A percentile compares a stretch with the other conserved stretches of the same genome.
Evolutionary conservation across 2,329 filamentous ascomycete species (phyloP).

Genomic region (Neonectria ditissima): DNA sequence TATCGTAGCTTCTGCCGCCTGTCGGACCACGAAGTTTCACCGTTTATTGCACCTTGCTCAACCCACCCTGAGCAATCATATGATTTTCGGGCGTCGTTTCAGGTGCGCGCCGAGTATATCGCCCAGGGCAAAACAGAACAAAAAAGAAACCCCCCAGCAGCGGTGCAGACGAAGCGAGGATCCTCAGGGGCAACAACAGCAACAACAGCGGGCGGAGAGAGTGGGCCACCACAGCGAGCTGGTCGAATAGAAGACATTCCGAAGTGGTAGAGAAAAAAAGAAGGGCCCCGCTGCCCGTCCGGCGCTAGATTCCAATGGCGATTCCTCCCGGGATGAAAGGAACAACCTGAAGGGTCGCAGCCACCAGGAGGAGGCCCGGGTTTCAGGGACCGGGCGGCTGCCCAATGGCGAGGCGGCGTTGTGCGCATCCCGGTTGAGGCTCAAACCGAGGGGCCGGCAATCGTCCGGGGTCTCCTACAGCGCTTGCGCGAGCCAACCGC

Average conservation of each 20-base stretch:
- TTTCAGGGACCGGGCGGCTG: slow-evolving; percentile 29
- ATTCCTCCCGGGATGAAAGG: slow-evolving; percentile 38
- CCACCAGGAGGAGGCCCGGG: slow-evolving; percentile 19
- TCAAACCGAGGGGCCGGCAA: slow-evolving; percentile 33
- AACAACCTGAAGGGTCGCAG: slow-evolving; percentile 18
- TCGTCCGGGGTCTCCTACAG: no score
- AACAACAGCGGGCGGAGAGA: no score
- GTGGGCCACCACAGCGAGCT: no score
- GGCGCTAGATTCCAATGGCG: slow-evolving; percentile 33
- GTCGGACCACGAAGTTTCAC: slow-evolving; percentile 17
- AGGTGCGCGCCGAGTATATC: slow-evolving; percentile 10
- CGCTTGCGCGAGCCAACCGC: background rate
- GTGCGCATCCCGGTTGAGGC: slow-evolving; percentile 28
- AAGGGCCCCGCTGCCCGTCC: no score
- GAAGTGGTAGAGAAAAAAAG: background rate
- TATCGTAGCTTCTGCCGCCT: background rate
- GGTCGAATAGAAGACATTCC: background rate
- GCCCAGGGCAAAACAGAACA: slow-evolving; percentile 1
- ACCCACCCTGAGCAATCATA: slow-evolving; percentile 18
- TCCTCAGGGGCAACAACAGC: slow-evolving; percentile 5
- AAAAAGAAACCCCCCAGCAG: no score
- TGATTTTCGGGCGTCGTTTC: slow-evolving; percentile 21
- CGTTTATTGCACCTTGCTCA: background rate
- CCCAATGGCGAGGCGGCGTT: slow-evolving; percentile 30
- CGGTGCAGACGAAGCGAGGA: background rate